Conservation (phyloP, 2,329 filamentous ascomycete species). For the Colletotrichum noveboracense region DNA sequence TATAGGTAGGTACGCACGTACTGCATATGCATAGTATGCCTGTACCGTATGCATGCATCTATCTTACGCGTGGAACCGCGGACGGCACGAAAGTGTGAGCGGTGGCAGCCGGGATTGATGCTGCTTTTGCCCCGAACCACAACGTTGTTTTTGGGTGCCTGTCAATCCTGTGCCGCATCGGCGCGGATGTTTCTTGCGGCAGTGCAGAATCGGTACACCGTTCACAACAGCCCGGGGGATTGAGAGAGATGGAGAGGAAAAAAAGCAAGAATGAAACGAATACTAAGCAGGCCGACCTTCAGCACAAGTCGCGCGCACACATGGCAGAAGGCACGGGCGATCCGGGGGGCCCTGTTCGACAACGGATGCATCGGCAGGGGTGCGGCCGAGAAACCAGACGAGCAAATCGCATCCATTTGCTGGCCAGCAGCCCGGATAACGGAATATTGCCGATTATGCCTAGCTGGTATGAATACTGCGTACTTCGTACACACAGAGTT, state of each 20-base stretch:
- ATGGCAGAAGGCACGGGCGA: not conserved
- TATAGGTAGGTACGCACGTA: not conserved
- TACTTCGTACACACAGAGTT: not conserved
- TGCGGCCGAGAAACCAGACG: slow-evolving; percentile 1
- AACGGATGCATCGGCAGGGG: slow-evolving; percentile 1
- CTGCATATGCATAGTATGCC: not conserved
- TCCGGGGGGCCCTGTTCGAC: slow-evolving; percentile 5
- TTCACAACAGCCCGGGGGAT: not conserved
- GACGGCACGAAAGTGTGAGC: not conserved
- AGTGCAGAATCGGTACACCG: not conserved
- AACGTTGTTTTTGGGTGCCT: not conserved
- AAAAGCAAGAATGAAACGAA: not conserved
- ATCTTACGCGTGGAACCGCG: not conserved
- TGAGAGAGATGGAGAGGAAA: not conserved
- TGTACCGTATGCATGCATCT: not conserved
- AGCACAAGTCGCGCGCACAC: not conserved
- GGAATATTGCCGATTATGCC: not conserved
- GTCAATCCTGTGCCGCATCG: not conserved
- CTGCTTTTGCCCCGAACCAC: not conserved
- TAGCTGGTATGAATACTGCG: not conserved
- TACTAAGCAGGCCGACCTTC: not conserved
- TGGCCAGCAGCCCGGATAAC: slow-evolving; percentile 13
- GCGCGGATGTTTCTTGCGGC: not conserved
- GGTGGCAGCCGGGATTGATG: not conserved
- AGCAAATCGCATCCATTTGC: slow-evolving; percentile 16